A percentile compares a stretch with the other conserved stretches of the same genome.
Evolutionary conservation across 2,329 filamentous ascomycete genomes (phyloP).

Genomic region (Penicillium frequentans): DNA sequence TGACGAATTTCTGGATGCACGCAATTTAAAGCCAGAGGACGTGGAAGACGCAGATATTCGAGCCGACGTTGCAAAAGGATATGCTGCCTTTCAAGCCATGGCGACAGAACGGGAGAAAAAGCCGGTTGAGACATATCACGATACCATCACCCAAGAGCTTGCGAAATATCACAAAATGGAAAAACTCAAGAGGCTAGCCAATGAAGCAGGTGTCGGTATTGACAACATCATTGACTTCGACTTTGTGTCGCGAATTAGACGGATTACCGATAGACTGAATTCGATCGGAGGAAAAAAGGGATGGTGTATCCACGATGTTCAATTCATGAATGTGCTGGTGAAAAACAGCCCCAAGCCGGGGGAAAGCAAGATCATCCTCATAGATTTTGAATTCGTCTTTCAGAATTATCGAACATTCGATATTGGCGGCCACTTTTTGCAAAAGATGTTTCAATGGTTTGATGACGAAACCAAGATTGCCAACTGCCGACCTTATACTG

Average conservation of each 20-base stretch:
- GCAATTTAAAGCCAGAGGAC: constrained; percentile 19
- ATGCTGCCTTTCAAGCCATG: constrained; percentile 16
- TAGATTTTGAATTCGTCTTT: constrained; percentile 25
- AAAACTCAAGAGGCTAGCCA: constrained; percentile 18
- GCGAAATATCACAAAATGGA: constrained; percentile 15
- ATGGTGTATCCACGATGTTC: constrained; percentile 25
- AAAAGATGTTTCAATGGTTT: constrained; percentile 28
- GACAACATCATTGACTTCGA: constrained; percentile 21
- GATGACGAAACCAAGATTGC: constrained; percentile 20
- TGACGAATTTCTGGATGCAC: constrained; percentile 22
- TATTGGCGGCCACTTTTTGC: constrained; percentile 25
- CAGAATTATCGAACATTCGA: constrained; percentile 23
- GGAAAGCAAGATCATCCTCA: constrained; percentile 18
- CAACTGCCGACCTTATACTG: constrained; percentile 16
- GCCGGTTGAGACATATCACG: constrained; percentile 3
- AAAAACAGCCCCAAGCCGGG: constrained; percentile 15
- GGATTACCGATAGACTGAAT: constrained; percentile 11
- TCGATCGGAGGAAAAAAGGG: constrained; percentile 15
- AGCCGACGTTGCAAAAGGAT: constrained; percentile 16
- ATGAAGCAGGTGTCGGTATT: constrained; percentile 19
- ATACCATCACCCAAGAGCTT: constrained; percentile 10
- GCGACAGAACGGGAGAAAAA: constrained; percentile 4
- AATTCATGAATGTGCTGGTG: constrained; percentile 24
- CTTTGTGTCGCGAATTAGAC: constrained; percentile 11
- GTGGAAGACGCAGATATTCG: constrained; percentile 17